Evolutionary conservation across 2,329 filamentous ascomycete genomes (phyloP).

Genomic region (Nemania sp.): DNA sequence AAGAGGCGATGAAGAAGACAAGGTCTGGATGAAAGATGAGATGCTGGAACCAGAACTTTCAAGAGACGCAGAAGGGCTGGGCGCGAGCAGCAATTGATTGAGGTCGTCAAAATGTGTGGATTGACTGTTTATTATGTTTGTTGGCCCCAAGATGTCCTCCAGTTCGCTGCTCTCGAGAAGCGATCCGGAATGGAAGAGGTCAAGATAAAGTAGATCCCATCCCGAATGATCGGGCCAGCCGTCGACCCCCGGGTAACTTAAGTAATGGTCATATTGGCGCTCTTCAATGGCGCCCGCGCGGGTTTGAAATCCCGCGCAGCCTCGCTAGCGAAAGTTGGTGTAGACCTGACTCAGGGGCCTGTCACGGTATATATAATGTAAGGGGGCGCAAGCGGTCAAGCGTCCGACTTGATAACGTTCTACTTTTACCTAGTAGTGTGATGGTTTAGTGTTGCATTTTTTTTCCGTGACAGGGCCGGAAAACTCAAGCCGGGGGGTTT

Average conservation of each 20-base stretch:
- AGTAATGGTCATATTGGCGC: not conserved
- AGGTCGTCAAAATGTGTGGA: no score
- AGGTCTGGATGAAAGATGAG: not conserved
- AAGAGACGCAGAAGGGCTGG: not conserved
- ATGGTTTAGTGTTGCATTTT: no score
- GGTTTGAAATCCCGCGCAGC: slow-evolving; percentile 3
- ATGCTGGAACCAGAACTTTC: not conserved
- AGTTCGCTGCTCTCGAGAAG: slow-evolving; percentile 1
- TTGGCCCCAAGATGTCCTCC: not conserved
- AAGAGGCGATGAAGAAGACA: not conserved
- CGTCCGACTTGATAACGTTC: no score
- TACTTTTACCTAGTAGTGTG: no score
- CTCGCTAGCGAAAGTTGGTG: not conserved
- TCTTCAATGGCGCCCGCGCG: slow-evolving; percentile 3
- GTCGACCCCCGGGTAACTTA: not conserved
- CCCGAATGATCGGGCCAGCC: not conserved
- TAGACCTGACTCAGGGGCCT: no score
- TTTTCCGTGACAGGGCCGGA: no score
- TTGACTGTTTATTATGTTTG: not conserved
- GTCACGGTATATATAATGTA: no score
- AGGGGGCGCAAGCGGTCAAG: no score
- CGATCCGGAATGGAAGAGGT: not conserved
- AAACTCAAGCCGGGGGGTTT: no score
- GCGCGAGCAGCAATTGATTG: not conserved
- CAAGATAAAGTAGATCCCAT: slow-evolving; percentile 7